Conservation (phyloP, 371 early-diverging fungal genomes). For the Actinomortierella wolfii region DNA sequence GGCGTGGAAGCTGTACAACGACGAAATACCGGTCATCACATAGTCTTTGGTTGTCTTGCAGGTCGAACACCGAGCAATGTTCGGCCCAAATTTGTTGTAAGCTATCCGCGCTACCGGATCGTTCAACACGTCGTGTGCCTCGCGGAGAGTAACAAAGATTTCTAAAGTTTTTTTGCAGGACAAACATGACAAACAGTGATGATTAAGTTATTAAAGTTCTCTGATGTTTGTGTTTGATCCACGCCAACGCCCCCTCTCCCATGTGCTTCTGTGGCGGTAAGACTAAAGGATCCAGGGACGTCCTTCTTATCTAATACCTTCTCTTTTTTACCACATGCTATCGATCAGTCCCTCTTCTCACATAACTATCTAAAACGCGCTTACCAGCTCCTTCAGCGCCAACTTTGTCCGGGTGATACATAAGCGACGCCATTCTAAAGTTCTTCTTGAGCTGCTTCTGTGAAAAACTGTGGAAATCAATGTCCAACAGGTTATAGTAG, state of each 20-base stretch:
- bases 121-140: conserved; percentile 67
- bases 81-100: conserved; percentile 66
- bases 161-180: conserved; percentile 16
- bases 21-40: conserved; percentile 31
- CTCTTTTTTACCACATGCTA: no score
- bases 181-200: no score
- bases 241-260: no score
- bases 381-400: conserved; percentile 47
- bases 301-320: no score
- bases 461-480: conserved; percentile 45
- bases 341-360: no score
- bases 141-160: conserved; percentile 57
- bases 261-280: no score
- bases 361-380: no score
- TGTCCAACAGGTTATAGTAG: conserved; percentile 50
- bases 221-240: no score
- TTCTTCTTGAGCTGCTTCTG: conserved; percentile 57
- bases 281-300: no score
- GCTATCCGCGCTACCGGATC: conserved; percentile 57
- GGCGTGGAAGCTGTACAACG: conserved; percentile 52
- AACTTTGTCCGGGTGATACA: conserved; percentile 70
- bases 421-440: conserved; percentile 59
- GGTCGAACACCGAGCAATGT: conserved; percentile 42
- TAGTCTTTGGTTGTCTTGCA: conserved; percentile 57
- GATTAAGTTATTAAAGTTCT: no score